These are phyloP conservation scores for Talaromyces piceae DNA, from an alignment of 2,329 filamentous ascomycete genomes.

Conservation along the genomic window DNA sequence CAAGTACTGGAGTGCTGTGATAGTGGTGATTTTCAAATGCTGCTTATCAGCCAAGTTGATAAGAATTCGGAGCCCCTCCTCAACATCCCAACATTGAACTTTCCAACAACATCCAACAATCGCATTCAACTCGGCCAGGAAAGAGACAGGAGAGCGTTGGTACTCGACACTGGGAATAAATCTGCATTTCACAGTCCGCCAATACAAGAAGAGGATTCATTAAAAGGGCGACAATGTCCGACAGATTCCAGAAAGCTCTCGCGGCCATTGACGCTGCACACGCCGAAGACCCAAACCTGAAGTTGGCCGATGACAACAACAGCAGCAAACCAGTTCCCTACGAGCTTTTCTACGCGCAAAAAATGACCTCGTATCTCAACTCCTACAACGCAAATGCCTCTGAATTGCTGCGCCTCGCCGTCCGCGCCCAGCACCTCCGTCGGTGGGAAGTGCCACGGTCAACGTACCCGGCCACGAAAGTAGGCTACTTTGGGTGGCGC, in stretches of 20 bases:
- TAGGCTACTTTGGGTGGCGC: constrained; percentile 76
- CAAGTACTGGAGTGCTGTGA: neutral
- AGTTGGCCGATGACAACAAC: constrained; percentile 39
- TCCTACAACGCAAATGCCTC: constrained; percentile 55
- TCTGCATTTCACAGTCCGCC: neutral
- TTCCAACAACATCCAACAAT: neutral
- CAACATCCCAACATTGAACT: neutral
- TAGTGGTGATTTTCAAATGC: no score
- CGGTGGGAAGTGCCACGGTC: constrained; percentile 76
- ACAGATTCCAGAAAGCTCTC: constrained; percentile 45
- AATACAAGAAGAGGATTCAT: neutral
- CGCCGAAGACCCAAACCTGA: constrained; percentile 56
- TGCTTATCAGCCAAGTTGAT: neutral
- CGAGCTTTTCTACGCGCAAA: constrained; percentile 73
- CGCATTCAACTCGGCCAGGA: neutral
- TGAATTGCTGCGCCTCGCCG: constrained; percentile 63
- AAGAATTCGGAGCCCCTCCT: neutral
- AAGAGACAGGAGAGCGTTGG: neutral
- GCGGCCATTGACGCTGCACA: constrained; percentile 67
- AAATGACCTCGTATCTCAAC: constrained; percentile 69
- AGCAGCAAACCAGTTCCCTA: constrained; percentile 50
- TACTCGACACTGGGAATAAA: neutral
- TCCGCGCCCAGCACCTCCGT: constrained; percentile 76
- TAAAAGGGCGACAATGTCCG: constrained; percentile 34
- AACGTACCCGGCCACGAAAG: constrained; percentile 64